A percentile compares a stretch with the other conserved stretches of the same genome.
phyloP scores from a whole-genome alignment of 1,284 basidiomycete genomes.

The Ceratobasidium sp. region DNA sequence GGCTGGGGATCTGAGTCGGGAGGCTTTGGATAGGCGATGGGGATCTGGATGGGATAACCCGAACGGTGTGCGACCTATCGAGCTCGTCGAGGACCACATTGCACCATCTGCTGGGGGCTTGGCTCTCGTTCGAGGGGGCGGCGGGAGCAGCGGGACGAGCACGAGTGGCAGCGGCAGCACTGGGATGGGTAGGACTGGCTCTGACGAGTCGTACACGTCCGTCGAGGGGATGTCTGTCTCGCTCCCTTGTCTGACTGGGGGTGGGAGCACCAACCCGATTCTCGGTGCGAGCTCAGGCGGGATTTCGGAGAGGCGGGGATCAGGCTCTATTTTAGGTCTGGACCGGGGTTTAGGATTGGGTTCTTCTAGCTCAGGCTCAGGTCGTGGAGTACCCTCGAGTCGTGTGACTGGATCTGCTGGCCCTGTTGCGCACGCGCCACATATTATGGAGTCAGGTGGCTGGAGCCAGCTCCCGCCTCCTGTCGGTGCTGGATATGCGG shows the following conservation, averaged over 20 bases:
- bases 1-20: conserved; percentile 17
- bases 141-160: conserved; percentile 7
- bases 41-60: conserved; percentile 33
- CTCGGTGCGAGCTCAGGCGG: not conserved
- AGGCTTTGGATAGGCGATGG: conserved; percentile 28
- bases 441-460: no score
- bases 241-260: not conserved
- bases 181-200: conserved; percentile 26
- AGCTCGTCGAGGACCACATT: conserved; percentile 13
- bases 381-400: no score
- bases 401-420: no score
- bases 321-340: no score
- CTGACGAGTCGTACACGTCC: conserved; percentile 36
- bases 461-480: no score
- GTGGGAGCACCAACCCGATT: not conserved
- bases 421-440: no score
- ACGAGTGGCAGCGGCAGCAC: conserved; percentile 20
- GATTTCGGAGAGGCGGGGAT: not conserved
- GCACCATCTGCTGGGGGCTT: not conserved
- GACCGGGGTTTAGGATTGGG: no score
- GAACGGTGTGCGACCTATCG: not conserved
- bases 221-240: not conserved
- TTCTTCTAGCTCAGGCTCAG: no score
- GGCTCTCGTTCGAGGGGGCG: not conserved
- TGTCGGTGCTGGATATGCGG: no score